Conservation (phyloP, 805 yeast species). For the Nakazawaea ernobii region DNA sequence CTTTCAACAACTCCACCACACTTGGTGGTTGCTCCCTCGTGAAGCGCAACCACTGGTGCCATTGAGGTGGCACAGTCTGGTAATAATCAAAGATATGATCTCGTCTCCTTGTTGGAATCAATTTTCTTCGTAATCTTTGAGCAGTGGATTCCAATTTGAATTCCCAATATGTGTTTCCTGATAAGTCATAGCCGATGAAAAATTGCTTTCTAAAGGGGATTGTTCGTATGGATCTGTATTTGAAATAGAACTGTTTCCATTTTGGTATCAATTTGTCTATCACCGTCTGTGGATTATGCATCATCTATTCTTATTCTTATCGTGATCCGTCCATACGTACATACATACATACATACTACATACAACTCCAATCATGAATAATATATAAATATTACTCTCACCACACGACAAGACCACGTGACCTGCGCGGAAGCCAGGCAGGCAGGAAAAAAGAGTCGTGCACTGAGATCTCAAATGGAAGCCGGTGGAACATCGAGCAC, state of each 20-base stretch:
- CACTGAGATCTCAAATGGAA: too few species aligned
- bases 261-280: constrained; percentile 41
- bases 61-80: constrained; percentile 56
- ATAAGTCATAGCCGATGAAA: constrained; percentile 69
- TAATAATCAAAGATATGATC: constrained; percentile 54
- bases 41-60: constrained; percentile 77
- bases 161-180: constrained; percentile 86
- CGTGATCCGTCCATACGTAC: too few species aligned
- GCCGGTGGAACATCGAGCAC: too few species aligned
- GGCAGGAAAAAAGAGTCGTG: too few species aligned
- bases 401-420: too few species aligned
- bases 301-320: background rate
- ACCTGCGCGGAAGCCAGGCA: too few species aligned
- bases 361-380: background rate
- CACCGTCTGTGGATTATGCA: background rate
- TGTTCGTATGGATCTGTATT: constrained; percentile 54
- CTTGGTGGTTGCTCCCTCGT: constrained; percentile 58
- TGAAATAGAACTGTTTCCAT: constrained; percentile 43
- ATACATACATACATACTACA: too few species aligned
- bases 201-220: constrained; percentile 67
- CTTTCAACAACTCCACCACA: constrained; percentile 53
- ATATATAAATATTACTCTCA: too few species aligned
- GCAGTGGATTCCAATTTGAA: constrained; percentile 48
- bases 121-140: constrained; percentile 52
- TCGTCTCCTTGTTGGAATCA: constrained; percentile 46